Base-by-base conservation (phyloP, 2,329 filamentous ascomycete genomes). In the Hawksworthiomyces lignivorus region DNA sequence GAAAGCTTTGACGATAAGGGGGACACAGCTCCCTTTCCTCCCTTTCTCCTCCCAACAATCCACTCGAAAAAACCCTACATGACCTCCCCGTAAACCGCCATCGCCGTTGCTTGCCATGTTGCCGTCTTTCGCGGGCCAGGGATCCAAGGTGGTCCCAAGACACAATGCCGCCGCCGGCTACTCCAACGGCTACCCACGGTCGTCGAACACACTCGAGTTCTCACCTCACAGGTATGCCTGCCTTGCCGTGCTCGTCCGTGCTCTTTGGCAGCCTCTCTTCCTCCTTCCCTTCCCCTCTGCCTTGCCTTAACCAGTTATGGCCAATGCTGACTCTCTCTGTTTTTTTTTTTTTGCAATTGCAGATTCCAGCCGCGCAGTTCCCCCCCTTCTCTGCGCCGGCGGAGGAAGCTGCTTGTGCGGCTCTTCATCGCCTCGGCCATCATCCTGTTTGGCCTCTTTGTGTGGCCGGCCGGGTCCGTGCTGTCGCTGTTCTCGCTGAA, bases 331-430 rank as follows among this genome's bases (percentile, higher is more conserved):
- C n/a, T n/a, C n/a, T n/a, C n/a, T n/a, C n/a, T n/a, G n/a, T n/a
- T n/a, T n/a, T n/a, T 24, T 8, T 17, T 34, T 20, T 27, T 22
- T 36, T 7, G n/a, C 19, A 21, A n/a, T 18, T 50, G 40, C 57
- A 92, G 86, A 67, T 96, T 94, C 55, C 86, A 92, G 63, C 87
- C 89, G 46, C 82, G 88, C 60, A 77, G 84, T 53, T 77, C 87
- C 55, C 80, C 83, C 39, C 70, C 77, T 29, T 77, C 84, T 27
- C 68, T 82, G 47, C 77, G 87, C 60, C 78, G 85, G 57, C 77
- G 87, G 62, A 78, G 77, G 62, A 82, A 81, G 56, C 69, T 92
- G 22, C 62, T 94, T 39, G 66, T 82, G 48, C 82, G 87, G 54
- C 59, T 94, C 39, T 76, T 73, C 36, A 66, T 77, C 44, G 65